A percentile compares a stretch with the other conserved stretches of the same genome.
These are phyloP conservation scores for Emmonsiellopsis sp. DNA, from an alignment of 2,329 filamentous ascomycete species.

Conservation along the genomic window DNA sequence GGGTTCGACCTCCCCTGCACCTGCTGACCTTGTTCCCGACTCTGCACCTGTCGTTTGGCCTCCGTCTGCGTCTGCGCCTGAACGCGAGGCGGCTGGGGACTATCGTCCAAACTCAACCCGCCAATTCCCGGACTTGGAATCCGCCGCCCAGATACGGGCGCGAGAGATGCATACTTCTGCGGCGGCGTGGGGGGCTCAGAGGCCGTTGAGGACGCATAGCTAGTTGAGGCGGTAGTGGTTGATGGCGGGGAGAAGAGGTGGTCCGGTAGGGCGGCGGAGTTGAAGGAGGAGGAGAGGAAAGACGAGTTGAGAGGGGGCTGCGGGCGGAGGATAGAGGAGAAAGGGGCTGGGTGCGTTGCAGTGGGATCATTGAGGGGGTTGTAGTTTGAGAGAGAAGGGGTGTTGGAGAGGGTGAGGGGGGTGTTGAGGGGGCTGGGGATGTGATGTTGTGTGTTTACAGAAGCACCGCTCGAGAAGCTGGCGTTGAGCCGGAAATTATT, in stretches of 20 bases:
- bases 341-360: constrained; percentile 6
- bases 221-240: constrained; percentile 8
- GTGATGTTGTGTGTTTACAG: background rate
- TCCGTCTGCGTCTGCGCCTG: background rate
- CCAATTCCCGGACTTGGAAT: constrained; percentile 10
- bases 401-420: background rate
- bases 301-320: background rate
- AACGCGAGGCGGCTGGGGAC: background rate
- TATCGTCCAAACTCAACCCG: constrained; percentile 5
- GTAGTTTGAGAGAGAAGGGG: background rate
- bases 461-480: no score
- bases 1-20: no score
- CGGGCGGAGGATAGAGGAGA: constrained; percentile 5
- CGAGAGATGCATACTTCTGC: constrained; percentile 1
- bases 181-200: constrained; percentile 11
- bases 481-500: background rate
- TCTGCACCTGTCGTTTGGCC: background rate
- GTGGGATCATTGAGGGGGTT: background rate
- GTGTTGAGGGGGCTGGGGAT: background rate
- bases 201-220: constrained; percentile 11
- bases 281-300: constrained; percentile 9
- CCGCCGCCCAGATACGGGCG: background rate
- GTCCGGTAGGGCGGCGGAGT: constrained; percentile 8
- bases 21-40: background rate
- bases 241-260: constrained; percentile 8